Base-by-base conservation (phyloP, 768 basidiomycete genomes). In the Boletellus ananiceps region DNA sequence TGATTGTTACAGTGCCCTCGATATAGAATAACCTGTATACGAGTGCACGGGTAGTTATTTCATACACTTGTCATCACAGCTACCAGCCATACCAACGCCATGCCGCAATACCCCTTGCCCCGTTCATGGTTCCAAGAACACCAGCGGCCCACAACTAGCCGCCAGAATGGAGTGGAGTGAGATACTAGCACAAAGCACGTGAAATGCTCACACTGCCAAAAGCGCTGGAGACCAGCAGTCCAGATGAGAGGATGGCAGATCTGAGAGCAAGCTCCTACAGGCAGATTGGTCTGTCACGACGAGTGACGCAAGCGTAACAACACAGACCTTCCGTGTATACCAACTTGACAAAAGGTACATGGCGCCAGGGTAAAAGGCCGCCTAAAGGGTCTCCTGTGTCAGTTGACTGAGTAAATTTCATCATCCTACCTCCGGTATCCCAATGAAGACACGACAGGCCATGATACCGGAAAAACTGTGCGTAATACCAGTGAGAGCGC, bases 121-220 rank as follows among this genome's bases (percentile, higher is more conserved):
- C 85, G 46, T 89, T 77, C 84, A 88, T 84, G 40, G 74, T 75
- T 0, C 74, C 70, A 16, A 89, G 73, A 48, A 89, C 82, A 11
- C 82, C 86, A 16, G 86, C 86, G 32, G 85, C 86, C 63, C 88
- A 80, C 11, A 87, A 65, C 81, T 85, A 51, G 11, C 14, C 0
- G 3, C 4, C 9, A 31, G 50, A 33, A 8, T 27, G 1, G 40
- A 43, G 19, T 40, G 7, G 37, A 14, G 21, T 19, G 43, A 27
- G 4, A 15, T 27, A 31, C 32, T 11, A 29, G 2, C 23, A 4
- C 23, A 4, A 31, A 29, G 34, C 9, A 34, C 25, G 14, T 14
- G 40, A 27, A 21, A 32, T 41, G 18, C 80, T 61, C 49, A 84
- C 83, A 46, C 76, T 71, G 41, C 84, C 84, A 57, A 86, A 84